Evolutionary conservation across 805 yeast genomes (phyloP).

Genomic region (Pichia kluyveri): DNA sequence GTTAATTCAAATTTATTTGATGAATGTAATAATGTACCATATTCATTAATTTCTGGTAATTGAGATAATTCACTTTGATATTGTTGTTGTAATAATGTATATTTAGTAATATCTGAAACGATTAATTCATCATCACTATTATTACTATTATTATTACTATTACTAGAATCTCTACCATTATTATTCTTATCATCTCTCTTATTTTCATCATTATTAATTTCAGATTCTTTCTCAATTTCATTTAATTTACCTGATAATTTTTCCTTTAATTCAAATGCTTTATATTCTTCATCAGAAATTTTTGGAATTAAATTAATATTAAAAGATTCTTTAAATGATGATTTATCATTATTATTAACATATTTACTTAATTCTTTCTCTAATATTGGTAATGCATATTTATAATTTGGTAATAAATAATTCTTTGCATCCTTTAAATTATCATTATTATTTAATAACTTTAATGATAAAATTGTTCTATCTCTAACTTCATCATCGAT

Average conservation of each 20-base stretch:
- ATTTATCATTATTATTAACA: conserved; percentile 41
- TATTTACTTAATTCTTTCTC: conserved; percentile 72
- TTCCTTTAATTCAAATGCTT: conserved; percentile 51
- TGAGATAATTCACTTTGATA: conserved; percentile 62
- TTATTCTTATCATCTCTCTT: conserved; percentile 6
- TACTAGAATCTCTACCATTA: conserved; percentile 1
- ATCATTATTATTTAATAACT: conserved; percentile 37
- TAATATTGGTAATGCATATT: conserved; percentile 65
- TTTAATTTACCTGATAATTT: conserved; percentile 29
- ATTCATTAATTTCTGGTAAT: conserved; percentile 63
- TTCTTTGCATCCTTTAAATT: conserved; percentile 32
- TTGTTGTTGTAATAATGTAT: conserved; percentile 44
- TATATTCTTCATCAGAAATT: conserved; percentile 58
- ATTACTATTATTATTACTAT: not conserved
- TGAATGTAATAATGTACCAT: conserved; percentile 70
- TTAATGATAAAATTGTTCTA: conserved; percentile 82
- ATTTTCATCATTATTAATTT: conserved; percentile 12
- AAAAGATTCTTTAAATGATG: conserved; percentile 48
- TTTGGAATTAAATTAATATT: conserved; percentile 62
- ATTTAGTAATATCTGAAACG: conserved; percentile 20
- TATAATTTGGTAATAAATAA: conserved; percentile 58
- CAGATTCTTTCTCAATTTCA: conserved; percentile 13
- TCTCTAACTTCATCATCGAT: conserved; percentile 96
- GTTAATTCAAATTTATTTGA: conserved; percentile 62
- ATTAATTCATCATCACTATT: not conserved